Evolutionary conservation across 2,329 filamentous ascomycete species (phyloP).

Genomic region (Claviceps sp.): DNA sequence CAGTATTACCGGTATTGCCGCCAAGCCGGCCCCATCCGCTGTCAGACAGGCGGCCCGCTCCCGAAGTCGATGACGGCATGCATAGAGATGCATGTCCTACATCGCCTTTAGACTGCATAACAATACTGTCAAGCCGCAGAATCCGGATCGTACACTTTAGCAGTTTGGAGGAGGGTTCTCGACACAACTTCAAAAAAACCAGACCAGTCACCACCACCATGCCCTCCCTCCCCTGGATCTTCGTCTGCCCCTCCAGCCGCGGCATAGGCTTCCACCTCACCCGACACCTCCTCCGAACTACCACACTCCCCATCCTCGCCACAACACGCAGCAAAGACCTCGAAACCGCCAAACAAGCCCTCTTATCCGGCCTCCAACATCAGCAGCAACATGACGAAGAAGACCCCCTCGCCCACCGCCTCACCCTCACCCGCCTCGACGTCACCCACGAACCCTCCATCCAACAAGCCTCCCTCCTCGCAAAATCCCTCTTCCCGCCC

Average conservation of each 20-base stretch:
- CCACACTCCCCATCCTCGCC: constrained; percentile 33
- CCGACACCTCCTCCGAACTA: constrained; percentile 33
- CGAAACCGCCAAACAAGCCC: constrained; percentile 17
- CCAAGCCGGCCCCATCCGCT: too few species aligned
- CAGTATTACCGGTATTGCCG: too few species aligned
- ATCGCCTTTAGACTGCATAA: too few species aligned
- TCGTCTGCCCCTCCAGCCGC: constrained; percentile 33
- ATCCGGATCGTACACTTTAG: too few species aligned
- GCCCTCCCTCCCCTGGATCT: constrained; percentile 36
- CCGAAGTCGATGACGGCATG: too few species aligned
- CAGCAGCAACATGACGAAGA: constrained; percentile 2
- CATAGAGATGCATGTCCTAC: too few species aligned
- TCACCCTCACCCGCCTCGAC: constrained; percentile 28
- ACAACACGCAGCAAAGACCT: constrained; percentile 26
- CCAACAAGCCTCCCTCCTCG: constrained; percentile 36
- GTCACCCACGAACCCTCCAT: constrained; percentile 51
- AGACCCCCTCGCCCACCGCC: constrained; percentile 14
- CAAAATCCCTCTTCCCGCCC: constrained; percentile 37
- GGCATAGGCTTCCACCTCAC: constrained; percentile 37
- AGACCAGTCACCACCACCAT: too few species aligned
- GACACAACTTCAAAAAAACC: too few species aligned
- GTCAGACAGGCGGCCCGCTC: too few species aligned
- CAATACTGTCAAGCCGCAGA: too few species aligned
- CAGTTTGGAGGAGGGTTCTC: too few species aligned
- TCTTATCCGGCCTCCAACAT: constrained; percentile 17